Conservation (phyloP, 305 asterid genomes). For the Plantago lanceolata region DNA sequence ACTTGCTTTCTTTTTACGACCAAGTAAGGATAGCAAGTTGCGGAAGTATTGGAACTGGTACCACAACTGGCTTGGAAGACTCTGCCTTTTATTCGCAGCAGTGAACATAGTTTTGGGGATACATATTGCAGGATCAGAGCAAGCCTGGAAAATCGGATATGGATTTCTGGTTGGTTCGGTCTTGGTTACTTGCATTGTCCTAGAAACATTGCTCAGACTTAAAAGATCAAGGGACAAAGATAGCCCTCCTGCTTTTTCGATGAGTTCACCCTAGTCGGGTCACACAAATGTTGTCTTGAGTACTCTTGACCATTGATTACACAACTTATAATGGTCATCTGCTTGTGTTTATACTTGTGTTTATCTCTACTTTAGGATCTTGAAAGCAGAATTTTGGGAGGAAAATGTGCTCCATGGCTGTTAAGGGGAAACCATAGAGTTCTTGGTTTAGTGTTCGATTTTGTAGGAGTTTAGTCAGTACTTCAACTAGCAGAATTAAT, state of each 20-base stretch:
- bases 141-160: conserved; percentile 60
- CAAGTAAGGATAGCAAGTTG: conserved; percentile 58
- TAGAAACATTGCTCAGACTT: conserved; percentile 55
- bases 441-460: too few species aligned
- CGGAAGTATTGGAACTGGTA: conserved; percentile 58
- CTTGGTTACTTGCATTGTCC: conserved; percentile 43
- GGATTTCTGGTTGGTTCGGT: conserved; percentile 57
- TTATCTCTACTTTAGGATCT: too few species aligned
- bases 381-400: background rate
- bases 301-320: background rate
- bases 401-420: background rate
- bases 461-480: too few species aligned
- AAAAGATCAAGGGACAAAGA: conserved; percentile 34
- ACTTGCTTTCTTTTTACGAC: conserved; percentile 63
- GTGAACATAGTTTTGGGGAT: conserved; percentile 66
- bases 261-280: conserved; percentile 28
- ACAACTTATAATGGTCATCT: background rate
- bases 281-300: background rate
- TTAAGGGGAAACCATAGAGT: too few species aligned
- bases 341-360: background rate
- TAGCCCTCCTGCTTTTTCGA: conserved; percentile 41
- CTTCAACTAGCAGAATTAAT: too few species aligned
- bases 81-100: conserved; percentile 66
- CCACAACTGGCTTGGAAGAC: conserved; percentile 69
- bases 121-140: conserved; percentile 58